These are phyloP conservation scores for Thermothelomyces thermophilus DNA, from an alignment of 2,329 filamentous ascomycete species.

Conservation along the genomic window DNA sequence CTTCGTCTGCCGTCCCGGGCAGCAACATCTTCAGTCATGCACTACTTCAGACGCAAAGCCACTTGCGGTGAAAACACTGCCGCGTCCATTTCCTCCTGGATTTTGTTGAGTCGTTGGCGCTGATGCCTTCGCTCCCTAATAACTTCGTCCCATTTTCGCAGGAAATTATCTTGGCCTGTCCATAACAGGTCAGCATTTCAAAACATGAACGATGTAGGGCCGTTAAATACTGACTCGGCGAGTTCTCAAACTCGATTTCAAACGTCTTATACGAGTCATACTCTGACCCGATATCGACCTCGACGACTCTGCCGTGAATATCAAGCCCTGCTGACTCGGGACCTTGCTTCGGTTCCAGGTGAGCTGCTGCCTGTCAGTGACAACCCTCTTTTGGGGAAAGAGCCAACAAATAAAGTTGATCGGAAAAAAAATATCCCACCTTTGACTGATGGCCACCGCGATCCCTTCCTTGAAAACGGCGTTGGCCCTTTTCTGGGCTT, in stretches of 20 bases:
- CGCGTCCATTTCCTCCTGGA: slow-evolving; percentile 27
- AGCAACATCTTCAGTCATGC: too few species aligned
- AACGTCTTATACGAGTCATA: slow-evolving; percentile 29
- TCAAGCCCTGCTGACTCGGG: slow-evolving; percentile 24
- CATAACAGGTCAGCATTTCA: background rate
- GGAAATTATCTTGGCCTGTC: slow-evolving; percentile 27
- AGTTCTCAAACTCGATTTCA: slow-evolving; percentile 30
- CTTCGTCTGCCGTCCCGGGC: too few species aligned
- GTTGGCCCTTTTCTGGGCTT: slow-evolving; percentile 25
- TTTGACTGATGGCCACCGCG: slow-evolving; percentile 25
- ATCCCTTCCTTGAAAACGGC: slow-evolving; percentile 21
- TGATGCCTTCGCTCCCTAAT: slow-evolving; percentile 25
- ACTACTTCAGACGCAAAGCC: slow-evolving; percentile 18
- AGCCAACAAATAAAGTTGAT: too few species aligned
- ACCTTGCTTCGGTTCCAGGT: slow-evolving; percentile 18
- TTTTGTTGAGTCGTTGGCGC: slow-evolving; percentile 21
- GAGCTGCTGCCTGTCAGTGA: slow-evolving; percentile 18
- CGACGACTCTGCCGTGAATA: slow-evolving; percentile 23
- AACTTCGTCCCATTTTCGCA: slow-evolving; percentile 29
- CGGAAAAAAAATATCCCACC: too few species aligned
- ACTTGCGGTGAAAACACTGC: slow-evolving; percentile 24
- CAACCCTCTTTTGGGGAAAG: too few species aligned
- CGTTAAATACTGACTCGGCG: slow-evolving; percentile 23
- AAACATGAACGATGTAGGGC: background rate
- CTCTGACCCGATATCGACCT: slow-evolving; percentile 23